Percentiles rank a stretch among this genome's conserved stretches.
Evolutionary conservation across 1,284 basidiomycete species (phyloP).

Genomic region (Omphalotus olearius): DNA sequence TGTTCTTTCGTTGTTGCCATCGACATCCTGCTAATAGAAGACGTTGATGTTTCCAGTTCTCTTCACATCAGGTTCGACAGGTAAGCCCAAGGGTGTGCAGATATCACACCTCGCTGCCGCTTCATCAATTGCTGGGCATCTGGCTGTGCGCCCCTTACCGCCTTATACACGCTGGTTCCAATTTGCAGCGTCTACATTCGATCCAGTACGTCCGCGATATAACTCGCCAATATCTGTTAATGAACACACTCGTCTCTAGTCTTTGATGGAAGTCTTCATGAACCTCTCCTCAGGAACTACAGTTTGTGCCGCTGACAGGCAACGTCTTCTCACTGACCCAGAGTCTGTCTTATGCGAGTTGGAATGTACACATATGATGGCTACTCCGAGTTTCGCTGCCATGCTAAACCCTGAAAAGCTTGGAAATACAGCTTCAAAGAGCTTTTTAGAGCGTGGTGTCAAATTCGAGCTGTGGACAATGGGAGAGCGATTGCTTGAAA

Average conservation of each 20-base stretch:
- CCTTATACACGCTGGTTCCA: conserved; percentile 12
- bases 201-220: conserved; percentile 6
- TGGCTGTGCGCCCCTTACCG: conserved; percentile 6
- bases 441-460: background rate
- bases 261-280: conserved; percentile 13
- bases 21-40: background rate
- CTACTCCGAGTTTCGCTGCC: conserved; percentile 13
- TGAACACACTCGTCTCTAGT: background rate
- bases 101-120: conserved; percentile 9
- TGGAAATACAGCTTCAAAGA: background rate
- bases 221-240: background rate
- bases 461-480: conserved; percentile 14
- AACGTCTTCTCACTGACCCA: conserved; percentile 11
- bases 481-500: conserved; percentile 11
- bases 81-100: conserved; percentile 11
- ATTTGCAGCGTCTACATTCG: conserved; percentile 12
- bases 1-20: background rate
- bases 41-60: background rate
- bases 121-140: conserved; percentile 7
- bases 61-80: conserved; percentile 11
- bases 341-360: conserved; percentile 9
- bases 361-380: conserved; percentile 13
- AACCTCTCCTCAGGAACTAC: conserved; percentile 10
- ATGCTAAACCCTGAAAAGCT: conserved; percentile 7
- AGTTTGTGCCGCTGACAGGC: conserved; percentile 7